These are phyloP conservation scores for Dothidotthia symphoricarpi DNA, from an alignment of 2,329 filamentous ascomycete genomes.

Conservation along the genomic window DNA sequence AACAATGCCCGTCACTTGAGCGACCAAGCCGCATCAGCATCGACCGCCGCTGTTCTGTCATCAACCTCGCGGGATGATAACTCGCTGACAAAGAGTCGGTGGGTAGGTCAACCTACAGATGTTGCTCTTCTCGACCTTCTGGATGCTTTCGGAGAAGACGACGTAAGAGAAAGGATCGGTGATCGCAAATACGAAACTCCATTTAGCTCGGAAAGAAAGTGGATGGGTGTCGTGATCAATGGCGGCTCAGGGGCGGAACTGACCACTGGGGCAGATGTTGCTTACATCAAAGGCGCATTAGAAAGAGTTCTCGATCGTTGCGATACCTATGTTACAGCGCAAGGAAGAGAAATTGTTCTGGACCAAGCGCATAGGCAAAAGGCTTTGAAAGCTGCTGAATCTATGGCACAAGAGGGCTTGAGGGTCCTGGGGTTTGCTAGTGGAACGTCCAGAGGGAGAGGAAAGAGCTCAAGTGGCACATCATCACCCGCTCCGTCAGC, in stretches of 20 bases:
- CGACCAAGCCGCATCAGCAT: constrained; percentile 66
- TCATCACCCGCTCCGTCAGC: constrained; percentile 28
- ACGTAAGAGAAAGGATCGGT: constrained; percentile 84
- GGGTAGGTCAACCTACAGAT: constrained; percentile 96
- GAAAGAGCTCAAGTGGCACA: constrained; percentile 32
- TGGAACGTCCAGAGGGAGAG: constrained; percentile 55
- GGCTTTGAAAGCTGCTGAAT: constrained; percentile 74
- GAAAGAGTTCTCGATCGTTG: constrained; percentile 84
- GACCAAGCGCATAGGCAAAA: constrained; percentile 73
- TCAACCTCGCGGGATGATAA: constrained; percentile 69
- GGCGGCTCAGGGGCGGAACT: constrained; percentile 52
- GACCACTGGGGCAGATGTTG: constrained; percentile 67
- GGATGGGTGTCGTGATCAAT: constrained; percentile 91
- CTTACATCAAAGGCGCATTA: constrained; percentile 93
- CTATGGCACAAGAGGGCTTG: constrained; percentile 85
- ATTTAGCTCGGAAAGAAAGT: constrained; percentile 96
- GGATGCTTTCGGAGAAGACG: constrained; percentile 86
- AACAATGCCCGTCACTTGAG: constrained; percentile 86
- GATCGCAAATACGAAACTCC: constrained; percentile 80
- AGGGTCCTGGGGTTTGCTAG: constrained; percentile 92
- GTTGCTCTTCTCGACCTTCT: constrained; percentile 94
- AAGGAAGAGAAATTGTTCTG: constrained; percentile 81
- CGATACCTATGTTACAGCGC: constrained; percentile 83
- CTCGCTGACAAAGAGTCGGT: constrained; percentile 73
- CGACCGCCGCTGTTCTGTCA: constrained; percentile 76